A percentile compares a stretch with the other conserved stretches of the same genome.
Conservation (phyloP, 2,329 filamentous ascomycete genomes). For the Annulohypoxylon truncatum region DNA sequence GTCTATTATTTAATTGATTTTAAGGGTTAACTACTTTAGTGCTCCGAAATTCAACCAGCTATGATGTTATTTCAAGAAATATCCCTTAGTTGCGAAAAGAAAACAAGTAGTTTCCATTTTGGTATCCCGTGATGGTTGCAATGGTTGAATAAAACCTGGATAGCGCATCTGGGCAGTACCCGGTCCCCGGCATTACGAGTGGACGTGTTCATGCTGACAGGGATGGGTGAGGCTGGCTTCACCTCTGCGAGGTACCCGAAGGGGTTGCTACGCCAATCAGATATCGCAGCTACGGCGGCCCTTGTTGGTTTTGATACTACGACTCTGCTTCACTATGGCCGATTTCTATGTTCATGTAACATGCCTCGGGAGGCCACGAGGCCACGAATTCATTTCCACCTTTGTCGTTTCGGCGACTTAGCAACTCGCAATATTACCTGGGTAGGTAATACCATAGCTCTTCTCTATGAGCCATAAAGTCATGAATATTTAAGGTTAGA, state of each 20-base stretch:
- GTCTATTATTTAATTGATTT: not conserved
- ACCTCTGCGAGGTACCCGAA: constrained; percentile 35
- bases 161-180: constrained; percentile 1
- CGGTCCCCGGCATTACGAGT: constrained; percentile 30
- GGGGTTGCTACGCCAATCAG: constrained; percentile 41
- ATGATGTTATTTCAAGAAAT: not conserved
- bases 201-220: constrained; percentile 36
- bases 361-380: constrained; percentile 29
- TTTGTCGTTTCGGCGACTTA: not conserved
- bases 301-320: constrained; percentile 38
- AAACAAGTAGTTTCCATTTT: not conserved
- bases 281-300: constrained; percentile 11
- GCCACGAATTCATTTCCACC: constrained; percentile 32
- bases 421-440: not conserved
- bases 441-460: not conserved
- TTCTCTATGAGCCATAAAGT: not conserved
- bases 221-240: constrained; percentile 37
- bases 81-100: not conserved
- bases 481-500: constrained; percentile 7
- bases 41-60: not conserved
- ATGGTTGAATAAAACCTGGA: not conserved
- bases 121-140: not conserved
- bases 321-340: constrained; percentile 22
- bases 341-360: constrained; percentile 3
- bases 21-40: not conserved